Evolutionary conservation across 805 yeast genomes (phyloP).

Genomic region (Barnettozyma populi): DNA sequence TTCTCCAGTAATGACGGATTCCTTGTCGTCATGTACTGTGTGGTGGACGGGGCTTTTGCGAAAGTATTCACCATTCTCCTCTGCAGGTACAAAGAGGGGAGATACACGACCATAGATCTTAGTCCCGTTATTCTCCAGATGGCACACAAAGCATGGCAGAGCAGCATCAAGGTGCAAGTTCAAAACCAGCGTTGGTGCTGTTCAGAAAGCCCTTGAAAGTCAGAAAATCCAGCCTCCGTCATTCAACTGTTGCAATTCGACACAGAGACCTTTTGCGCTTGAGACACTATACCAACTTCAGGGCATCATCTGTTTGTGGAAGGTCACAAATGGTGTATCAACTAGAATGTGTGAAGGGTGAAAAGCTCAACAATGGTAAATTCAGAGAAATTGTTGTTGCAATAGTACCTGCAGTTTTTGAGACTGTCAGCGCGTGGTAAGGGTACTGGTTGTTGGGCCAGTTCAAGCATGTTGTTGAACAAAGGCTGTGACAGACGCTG

Average conservation of each 20-base stretch:
- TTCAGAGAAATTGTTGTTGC: background rate
- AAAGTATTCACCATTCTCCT: slow-evolving; percentile 57
- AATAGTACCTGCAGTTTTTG: background rate
- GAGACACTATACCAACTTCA: slow-evolving; percentile 2
- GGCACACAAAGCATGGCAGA: slow-evolving; percentile 53
- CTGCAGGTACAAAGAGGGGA: slow-evolving; percentile 57
- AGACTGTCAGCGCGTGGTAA: background rate
- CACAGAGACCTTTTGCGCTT: slow-evolving; percentile 29
- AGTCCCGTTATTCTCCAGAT: slow-evolving; percentile 34
- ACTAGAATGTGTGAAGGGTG: slow-evolving; percentile 11
- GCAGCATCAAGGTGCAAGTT: slow-evolving; percentile 67
- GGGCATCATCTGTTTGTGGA: slow-evolving; percentile 8
- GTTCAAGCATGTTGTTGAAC: background rate
- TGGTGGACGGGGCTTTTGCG: slow-evolving; percentile 30
- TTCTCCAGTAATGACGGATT: slow-evolving; percentile 59
- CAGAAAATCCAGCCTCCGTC: slow-evolving; percentile 42
- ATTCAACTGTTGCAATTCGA: slow-evolving; percentile 36
- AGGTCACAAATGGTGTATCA: slow-evolving; percentile 11
- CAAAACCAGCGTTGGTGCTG: slow-evolving; percentile 40
- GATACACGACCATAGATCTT: slow-evolving; percentile 53
- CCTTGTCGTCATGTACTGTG: slow-evolving; percentile 43
- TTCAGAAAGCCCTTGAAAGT: slow-evolving; percentile 46
- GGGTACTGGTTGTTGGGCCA: background rate
- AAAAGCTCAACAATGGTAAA: slow-evolving; percentile 6
- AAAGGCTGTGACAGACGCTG: background rate